Percentiles rank a stretch among this genome's conserved stretches.
These are phyloP conservation scores for Erythrophleum ivorense DNA, from an alignment of 331 rosid species.

Conservation along the genomic window DNA sequence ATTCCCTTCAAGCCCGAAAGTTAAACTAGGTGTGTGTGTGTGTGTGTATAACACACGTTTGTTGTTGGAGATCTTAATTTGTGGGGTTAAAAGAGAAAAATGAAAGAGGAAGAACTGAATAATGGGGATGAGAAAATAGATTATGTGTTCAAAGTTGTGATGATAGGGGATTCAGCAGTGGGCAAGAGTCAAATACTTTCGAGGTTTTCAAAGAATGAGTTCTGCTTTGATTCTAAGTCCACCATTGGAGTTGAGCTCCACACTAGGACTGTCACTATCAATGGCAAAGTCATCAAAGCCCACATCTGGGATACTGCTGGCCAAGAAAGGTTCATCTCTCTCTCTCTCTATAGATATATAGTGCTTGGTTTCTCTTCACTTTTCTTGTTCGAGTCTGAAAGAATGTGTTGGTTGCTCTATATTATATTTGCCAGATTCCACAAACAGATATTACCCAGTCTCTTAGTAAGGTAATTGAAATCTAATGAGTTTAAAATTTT, in stretches of 20 bases:
- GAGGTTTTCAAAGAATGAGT: conserved; percentile 82
- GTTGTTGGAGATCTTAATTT: no score
- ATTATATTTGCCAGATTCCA: not conserved
- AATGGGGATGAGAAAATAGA: conserved; percentile 60
- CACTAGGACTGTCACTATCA: conserved; percentile 69
- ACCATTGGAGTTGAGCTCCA: conserved; percentile 91
- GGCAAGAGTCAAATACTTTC: conserved; percentile 85
- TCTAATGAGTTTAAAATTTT: no score
- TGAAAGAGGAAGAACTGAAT: no score
- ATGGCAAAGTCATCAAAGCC: conserved; percentile 74
- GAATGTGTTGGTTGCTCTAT: conserved; percentile 1
- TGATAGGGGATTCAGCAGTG: conserved; percentile 83
- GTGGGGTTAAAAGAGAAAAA: no score
- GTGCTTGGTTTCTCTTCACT: no score
- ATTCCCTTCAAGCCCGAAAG: no score
- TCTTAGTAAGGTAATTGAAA: not conserved
- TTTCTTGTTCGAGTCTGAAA: not conserved
- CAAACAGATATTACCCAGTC: not conserved
- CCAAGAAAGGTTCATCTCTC: conserved; percentile 69
- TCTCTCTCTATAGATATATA: no score
- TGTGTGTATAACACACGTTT: no score
- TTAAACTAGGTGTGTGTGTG: no score
- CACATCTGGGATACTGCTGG: conserved; percentile 98
- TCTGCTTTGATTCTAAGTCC: conserved; percentile 79
- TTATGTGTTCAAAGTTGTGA: conserved; percentile 82